Conservation (phyloP, 306 rosid genomes). For the Psophocarpus tetragonolobus region DNA sequence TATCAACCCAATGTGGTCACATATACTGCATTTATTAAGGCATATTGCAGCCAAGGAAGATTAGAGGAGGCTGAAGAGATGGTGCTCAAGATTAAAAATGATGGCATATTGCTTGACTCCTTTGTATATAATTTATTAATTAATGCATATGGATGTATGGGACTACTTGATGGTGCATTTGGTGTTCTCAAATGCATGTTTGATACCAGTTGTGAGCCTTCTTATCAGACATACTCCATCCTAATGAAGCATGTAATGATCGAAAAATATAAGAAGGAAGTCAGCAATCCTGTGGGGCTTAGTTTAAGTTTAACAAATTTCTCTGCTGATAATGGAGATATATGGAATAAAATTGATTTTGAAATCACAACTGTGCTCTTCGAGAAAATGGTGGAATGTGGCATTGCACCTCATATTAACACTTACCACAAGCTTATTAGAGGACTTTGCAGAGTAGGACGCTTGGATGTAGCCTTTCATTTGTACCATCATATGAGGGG, state of each 20-base stretch:
- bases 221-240: conserved; percentile 54
- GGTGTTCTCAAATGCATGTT: conserved; percentile 70
- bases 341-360: conserved; percentile 67
- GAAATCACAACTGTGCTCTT: conserved; percentile 54
- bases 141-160: conserved; percentile 60
- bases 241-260: conserved; percentile 65
- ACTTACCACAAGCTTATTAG: conserved; percentile 67
- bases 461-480: conserved; percentile 49
- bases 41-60: conserved; percentile 71
- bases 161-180: conserved; percentile 66
- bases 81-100: conserved; percentile 56
- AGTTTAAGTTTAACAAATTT: conserved; percentile 37
- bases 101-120: conserved; percentile 66
- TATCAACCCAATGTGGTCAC: conserved; percentile 64
- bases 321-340: conserved; percentile 37
- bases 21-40: conserved; percentile 72
- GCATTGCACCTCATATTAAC: conserved; percentile 61
- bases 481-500: conserved; percentile 62
- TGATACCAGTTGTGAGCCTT: conserved; percentile 68
- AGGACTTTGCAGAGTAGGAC: conserved; percentile 69
- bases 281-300: conserved; percentile 25
- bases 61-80: conserved; percentile 68
- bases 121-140: conserved; percentile 57
- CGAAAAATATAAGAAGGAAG: conserved; percentile 36
- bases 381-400: conserved; percentile 63